Percentiles rank a stretch among this genome's conserved stretches.
Evolutionary conservation across 345 rosid genomes (phyloP).

Genomic region (Pistacia integerrima): DNA sequence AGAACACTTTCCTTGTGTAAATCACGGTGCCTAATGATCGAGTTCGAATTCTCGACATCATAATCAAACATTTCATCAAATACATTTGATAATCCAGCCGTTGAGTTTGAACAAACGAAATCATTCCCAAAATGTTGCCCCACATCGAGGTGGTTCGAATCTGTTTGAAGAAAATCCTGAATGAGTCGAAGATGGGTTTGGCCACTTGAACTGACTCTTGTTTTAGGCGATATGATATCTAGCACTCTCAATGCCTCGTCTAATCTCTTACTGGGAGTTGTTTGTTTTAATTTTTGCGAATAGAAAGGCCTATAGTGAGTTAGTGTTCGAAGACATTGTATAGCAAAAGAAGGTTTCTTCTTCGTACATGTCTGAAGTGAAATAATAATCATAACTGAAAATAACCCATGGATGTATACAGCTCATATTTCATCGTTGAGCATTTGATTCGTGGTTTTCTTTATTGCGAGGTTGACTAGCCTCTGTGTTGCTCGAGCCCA

Average conservation of each 20-base stretch:
- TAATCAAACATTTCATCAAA: constrained; percentile 37
- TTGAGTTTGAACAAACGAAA: constrained; percentile 20
- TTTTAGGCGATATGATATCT: constrained; percentile 46
- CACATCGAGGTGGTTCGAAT: constrained; percentile 24
- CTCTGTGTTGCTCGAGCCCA: not conserved
- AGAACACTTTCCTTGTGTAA: constrained; percentile 30
- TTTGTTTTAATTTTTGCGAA: constrained; percentile 23
- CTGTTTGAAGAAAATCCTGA: constrained; percentile 47
- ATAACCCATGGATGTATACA: constrained; percentile 8
- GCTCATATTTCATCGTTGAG: not conserved
- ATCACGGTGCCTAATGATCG: constrained; percentile 8
- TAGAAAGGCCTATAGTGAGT: constrained; percentile 33
- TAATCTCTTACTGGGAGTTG: constrained; percentile 29
- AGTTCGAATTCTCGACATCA: constrained; percentile 16
- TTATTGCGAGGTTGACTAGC: not conserved
- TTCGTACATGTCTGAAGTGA: constrained; percentile 8
- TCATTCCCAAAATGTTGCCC: constrained; percentile 13
- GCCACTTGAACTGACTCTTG: constrained; percentile 8
- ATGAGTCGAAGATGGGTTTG: constrained; percentile 57
- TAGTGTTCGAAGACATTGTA: constrained; percentile 7
- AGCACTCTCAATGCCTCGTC: constrained; percentile 54
- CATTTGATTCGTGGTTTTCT: not conserved
- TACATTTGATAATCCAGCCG: constrained; percentile 22
- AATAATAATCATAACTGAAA: constrained; percentile 19
- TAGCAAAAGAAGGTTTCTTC: constrained; percentile 1